These are phyloP conservation scores for Globisporangium canariense DNA, from an alignment of 352 stramenopile species.

Conservation along the genomic window DNA sequence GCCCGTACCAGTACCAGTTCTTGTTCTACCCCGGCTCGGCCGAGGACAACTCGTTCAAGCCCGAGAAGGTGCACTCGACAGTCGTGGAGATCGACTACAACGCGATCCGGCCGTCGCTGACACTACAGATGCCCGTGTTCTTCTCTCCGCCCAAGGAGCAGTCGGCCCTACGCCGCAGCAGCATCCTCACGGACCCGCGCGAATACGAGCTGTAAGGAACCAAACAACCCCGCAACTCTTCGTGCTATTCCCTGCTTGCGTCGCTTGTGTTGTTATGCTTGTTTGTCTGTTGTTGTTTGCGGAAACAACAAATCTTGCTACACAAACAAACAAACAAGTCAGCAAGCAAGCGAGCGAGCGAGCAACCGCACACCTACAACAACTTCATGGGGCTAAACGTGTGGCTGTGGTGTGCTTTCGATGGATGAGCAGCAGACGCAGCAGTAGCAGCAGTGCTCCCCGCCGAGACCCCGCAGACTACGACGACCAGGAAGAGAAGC, in stretches of 20 bases:
- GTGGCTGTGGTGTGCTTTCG: conserved; percentile 7
- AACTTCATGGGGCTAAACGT: background rate
- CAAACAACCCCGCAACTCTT: background rate
- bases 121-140: conserved; percentile 65
- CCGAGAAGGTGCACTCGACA: conserved; percentile 29
- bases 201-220: conserved; percentile 58
- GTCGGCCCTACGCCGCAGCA: conserved; percentile 38
- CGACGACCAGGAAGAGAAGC: background rate
- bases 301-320: background rate
- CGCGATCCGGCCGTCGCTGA: conserved; percentile 50
- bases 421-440: conserved; percentile 8
- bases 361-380: background rate
- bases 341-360: background rate
- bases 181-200: conserved; percentile 38
- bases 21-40: conserved; percentile 68
- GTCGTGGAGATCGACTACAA: conserved; percentile 43
- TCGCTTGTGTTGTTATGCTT: background rate
- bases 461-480: background rate
- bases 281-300: background rate
- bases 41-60: conserved; percentile 43
- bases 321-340: background rate
- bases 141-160: conserved; percentile 43
- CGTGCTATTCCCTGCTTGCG: background rate
- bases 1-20: conserved; percentile 32
- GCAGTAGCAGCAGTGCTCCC: conserved; percentile 1